phyloP scores from a whole-genome alignment of 1,139 yeast species.

The Candida tropicalis region DNA sequence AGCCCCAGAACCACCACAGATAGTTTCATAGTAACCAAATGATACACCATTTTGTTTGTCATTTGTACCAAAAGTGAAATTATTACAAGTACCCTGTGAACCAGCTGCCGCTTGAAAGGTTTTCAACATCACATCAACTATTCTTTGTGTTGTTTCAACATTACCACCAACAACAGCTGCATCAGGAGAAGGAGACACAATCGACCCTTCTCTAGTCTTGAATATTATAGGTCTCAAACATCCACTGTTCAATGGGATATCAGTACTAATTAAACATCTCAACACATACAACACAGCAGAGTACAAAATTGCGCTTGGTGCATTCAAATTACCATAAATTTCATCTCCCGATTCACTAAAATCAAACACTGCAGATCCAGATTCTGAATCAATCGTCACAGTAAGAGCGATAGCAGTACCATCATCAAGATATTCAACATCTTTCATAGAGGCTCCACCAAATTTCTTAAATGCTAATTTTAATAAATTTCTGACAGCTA shows the following conservation, averaged over 20 bases:
- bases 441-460: slow-evolving; percentile 36
- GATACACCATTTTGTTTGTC: slow-evolving; percentile 38
- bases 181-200: slow-evolving; percentile 69
- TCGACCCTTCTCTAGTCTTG: slow-evolving; percentile 66
- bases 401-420: slow-evolving; percentile 45
- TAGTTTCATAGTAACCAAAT: slow-evolving; percentile 52
- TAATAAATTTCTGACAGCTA: slow-evolving; percentile 42
- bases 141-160: slow-evolving; percentile 84
- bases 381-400: slow-evolving; percentile 34
- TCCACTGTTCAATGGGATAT: slow-evolving; percentile 85
- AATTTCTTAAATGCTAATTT: slow-evolving; percentile 39
- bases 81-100: slow-evolving; percentile 53
- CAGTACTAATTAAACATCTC: slow-evolving; percentile 72
- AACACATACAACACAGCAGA: slow-evolving; percentile 83
- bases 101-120: slow-evolving; percentile 76
- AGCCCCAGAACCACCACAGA: slow-evolving; percentile 54
- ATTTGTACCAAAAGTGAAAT: slow-evolving; percentile 49
- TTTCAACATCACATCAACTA: slow-evolving; percentile 75
- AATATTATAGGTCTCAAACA: slow-evolving; percentile 73
- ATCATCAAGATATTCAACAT: slow-evolving; percentile 45
- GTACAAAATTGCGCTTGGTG: slow-evolving; percentile 67
- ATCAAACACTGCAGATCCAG: slow-evolving; percentile 45
- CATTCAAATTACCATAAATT: slow-evolving; percentile 47
- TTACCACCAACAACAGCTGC: slow-evolving; percentile 92
- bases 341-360: slow-evolving; percentile 47